Base-by-base conservation (phyloP, 768 basidiomycete genomes). In the Kwoniella sp. region DNA sequence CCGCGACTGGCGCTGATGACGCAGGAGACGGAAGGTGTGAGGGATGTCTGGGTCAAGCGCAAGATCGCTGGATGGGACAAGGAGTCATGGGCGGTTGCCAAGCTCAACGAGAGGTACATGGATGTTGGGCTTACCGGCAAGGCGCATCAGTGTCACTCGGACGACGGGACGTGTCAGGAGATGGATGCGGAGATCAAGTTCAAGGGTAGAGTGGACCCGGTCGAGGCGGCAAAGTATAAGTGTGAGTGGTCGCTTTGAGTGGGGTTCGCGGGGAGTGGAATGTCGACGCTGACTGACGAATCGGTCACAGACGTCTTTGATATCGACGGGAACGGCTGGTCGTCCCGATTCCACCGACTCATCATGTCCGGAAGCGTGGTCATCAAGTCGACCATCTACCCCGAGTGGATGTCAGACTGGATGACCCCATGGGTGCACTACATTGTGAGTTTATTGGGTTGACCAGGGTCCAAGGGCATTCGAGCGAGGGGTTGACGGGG, bases 281-380 rank as follows among this genome's bases (percentile, higher is more conserved):
- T 33, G 32, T n/a, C n/a, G n/a, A n/a, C n/a, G n/a, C n/a, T n/a
- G n/a, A n/a, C n/a, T n/a, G n/a, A n/a, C n/a, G n/a, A n/a, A n/a
- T n/a, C n/a, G n/a, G n/a, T n/a, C n/a, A n/a, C 42, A 62, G 65
- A 61, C 40, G 37, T 45, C 23, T 52, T 68, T 17, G 63, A 59
- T 40, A 63, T 73, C 28, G 75, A 76, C 52, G 74, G 73, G 9
- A 76, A 75, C 48, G 75, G 73, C 17, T 75, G 73, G 75, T 75
- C 73, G 40, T 72, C 67, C 25, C 61, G 71, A 32, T 71, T 69
- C 54, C 65, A 68, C 28, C 61, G 70, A 23, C 55, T 71, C 9
- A 42, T 73, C 34, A 60, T 67, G 44, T 71, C 65, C n/a, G 73
- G 70, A 10, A 73, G 69, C 36, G 63, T 71, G 27, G 68, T 73